These are phyloP conservation scores for Diphasiastrum complanatum DNA, from an alignment of 83 land plant genomes.

Conservation along the genomic window DNA sequence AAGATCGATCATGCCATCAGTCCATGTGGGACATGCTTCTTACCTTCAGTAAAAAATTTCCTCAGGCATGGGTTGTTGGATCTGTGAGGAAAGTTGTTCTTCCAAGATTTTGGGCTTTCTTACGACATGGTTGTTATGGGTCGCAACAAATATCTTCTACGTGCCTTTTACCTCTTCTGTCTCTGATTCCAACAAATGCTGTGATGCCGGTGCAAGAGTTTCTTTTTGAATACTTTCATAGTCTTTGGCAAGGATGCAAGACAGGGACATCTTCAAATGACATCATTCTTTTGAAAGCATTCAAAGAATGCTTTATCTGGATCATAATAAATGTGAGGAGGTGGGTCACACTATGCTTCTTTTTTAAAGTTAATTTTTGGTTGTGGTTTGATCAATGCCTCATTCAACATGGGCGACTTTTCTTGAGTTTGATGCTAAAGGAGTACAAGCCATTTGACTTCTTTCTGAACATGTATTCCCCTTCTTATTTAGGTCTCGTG, in stretches of 20 bases:
- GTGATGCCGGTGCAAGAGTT: constrained; percentile 39
- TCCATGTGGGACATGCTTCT: constrained; percentile 90
- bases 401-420: too few species aligned
- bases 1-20: constrained; percentile 72
- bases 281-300: constrained; percentile 45
- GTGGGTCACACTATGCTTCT: constrained; percentile 31
- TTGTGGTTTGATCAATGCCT: too few species aligned
- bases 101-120: constrained; percentile 64
- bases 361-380: too few species aligned
- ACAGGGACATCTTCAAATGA: constrained; percentile 33
- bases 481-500: too few species aligned
- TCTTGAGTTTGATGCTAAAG: too few species aligned
- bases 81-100: constrained; percentile 53
- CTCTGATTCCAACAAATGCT: constrained; percentile 41
- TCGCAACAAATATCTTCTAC: constrained; percentile 87
- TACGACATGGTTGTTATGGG: constrained; percentile 85
- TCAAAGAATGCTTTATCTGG: constrained; percentile 81
- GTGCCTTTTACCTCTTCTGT: constrained; percentile 47
- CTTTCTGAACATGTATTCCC: too few species aligned
- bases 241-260: constrained; percentile 70
- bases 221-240: constrained; percentile 56
- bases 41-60: constrained; percentile 48
- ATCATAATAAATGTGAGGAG: constrained; percentile 56
- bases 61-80: constrained; percentile 54
- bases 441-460: too few species aligned